Percentiles rank a stretch among this genome's conserved stretches.
These are phyloP conservation scores for Epicoccum nigrum DNA, from an alignment of 2,329 filamentous ascomycete genomes.

Conservation along the genomic window DNA sequence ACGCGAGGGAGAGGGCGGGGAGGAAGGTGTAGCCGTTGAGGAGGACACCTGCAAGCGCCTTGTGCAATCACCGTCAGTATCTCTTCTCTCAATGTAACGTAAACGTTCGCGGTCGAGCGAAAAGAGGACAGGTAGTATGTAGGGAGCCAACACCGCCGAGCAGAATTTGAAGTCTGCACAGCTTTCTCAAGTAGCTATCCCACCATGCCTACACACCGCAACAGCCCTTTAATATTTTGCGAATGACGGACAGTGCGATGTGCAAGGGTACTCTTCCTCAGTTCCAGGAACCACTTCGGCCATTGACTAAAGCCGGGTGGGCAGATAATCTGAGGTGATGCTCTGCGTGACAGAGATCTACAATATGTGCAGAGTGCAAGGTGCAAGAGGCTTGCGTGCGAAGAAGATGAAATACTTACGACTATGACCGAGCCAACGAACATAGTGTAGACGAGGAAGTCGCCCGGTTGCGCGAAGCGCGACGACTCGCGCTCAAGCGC, in stretches of 20 bases:
- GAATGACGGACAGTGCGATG: slow-evolving; percentile 57
- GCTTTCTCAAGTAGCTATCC: slow-evolving; percentile 60
- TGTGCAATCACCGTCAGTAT: slow-evolving; percentile 40
- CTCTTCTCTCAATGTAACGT: slow-evolving; percentile 16
- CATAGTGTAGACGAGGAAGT: slow-evolving; percentile 79
- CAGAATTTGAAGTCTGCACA: slow-evolving; percentile 61
- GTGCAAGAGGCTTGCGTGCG: slow-evolving; percentile 19
- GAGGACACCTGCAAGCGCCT: slow-evolving; percentile 61
- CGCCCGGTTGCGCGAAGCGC: slow-evolving; percentile 76
- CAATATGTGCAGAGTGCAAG: slow-evolving; percentile 21
- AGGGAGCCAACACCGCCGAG: slow-evolving; percentile 68
- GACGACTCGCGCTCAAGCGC: slow-evolving; percentile 74
- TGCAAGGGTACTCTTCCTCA: slow-evolving; percentile 61
- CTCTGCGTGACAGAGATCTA: slow-evolving; percentile 20
- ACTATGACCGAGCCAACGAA: slow-evolving; percentile 75
- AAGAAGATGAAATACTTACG: slow-evolving; percentile 67
- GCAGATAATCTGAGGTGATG: slow-evolving; percentile 66
- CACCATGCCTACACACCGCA: slow-evolving; percentile 59
- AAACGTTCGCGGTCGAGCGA: slow-evolving; percentile 15
- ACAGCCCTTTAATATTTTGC: slow-evolving; percentile 54
- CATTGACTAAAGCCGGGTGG: slow-evolving; percentile 55
- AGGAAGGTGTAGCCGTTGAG: slow-evolving; percentile 61
- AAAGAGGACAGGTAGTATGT: slow-evolving; percentile 54
- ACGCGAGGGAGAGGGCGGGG: slow-evolving; percentile 72
- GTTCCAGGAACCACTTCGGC: slow-evolving; percentile 63